Percentiles rank a stretch among this genome's conserved stretches.
Evolutionary conservation across 805 yeast genomes (phyloP).

Genomic region (Hyphopichia homilentoma): DNA sequence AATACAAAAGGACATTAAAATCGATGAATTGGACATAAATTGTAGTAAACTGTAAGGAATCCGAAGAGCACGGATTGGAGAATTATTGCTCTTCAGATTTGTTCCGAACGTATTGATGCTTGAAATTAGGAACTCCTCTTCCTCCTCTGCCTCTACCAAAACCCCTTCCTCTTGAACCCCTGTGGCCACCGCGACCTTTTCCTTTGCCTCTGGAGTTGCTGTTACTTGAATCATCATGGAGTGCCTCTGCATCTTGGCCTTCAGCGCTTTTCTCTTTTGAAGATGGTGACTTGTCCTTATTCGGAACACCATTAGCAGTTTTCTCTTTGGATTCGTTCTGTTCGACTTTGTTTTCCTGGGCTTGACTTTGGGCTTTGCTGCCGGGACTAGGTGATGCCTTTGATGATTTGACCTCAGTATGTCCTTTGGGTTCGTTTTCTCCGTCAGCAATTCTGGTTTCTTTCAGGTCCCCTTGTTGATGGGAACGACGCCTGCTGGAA

Average conservation of each 20-base stretch:
- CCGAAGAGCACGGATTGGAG: no score
- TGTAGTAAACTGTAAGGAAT: no score
- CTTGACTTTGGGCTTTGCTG: neutral
- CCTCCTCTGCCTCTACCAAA: constrained; percentile 14
- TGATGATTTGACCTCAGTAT: no score
- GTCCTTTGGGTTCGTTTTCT: neutral
- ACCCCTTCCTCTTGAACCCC: constrained; percentile 11
- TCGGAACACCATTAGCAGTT: neutral
- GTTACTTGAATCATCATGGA: constrained; percentile 2
- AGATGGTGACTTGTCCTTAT: no score
- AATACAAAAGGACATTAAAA: no score
- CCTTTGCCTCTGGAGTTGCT: constrained; percentile 8
- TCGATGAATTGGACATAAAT: no score
- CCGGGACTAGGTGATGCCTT: no score
- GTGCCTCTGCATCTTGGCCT: constrained; percentile 2
- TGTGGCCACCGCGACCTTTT: constrained; percentile 10
- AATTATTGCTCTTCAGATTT: constrained; percentile 8
- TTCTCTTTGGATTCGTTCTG: neutral
- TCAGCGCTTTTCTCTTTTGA: no score
- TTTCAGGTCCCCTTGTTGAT: constrained; percentile 1
- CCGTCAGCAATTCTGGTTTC: constrained; percentile 1
- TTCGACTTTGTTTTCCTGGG: neutral
- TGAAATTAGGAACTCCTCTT: constrained; percentile 2
- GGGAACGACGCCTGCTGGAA: constrained; percentile 3
- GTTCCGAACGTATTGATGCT: constrained; percentile 21